These are phyloP conservation scores for Termitomyces bulborhizus DNA, from an alignment of 768 basidiomycete genomes.

Conservation along the genomic window DNA sequence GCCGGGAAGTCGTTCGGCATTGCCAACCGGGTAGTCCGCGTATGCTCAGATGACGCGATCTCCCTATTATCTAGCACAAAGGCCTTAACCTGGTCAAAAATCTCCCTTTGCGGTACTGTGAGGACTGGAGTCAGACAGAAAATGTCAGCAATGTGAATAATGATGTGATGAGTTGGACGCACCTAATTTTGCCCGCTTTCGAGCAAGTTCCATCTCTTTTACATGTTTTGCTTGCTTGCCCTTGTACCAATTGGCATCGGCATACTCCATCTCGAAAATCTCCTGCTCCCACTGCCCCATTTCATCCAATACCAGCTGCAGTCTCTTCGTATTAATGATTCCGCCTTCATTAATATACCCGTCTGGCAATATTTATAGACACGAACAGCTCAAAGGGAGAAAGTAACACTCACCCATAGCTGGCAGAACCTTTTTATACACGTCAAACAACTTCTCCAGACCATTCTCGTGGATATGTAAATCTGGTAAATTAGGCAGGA, in stretches of 20 bases:
- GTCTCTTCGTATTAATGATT: constrained; percentile 66
- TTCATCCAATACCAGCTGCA: constrained; percentile 86
- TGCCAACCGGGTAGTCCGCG: constrained; percentile 39
- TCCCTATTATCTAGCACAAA: constrained; percentile 55
- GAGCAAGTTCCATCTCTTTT: constrained; percentile 57
- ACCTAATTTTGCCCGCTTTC: constrained; percentile 62
- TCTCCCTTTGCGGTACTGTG: constrained; percentile 64
- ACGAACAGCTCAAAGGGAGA: background rate
- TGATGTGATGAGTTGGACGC: constrained; percentile 16
- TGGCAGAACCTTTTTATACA: constrained; percentile 91
- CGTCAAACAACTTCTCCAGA: constrained; percentile 85
- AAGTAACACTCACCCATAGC: constrained; percentile 44
- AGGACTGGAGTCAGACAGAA: constrained; percentile 41
- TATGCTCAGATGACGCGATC: constrained; percentile 24
- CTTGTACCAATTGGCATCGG: constrained; percentile 89
- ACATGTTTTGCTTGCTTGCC: constrained; percentile 80
- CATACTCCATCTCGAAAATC: constrained; percentile 86
- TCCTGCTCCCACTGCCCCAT: constrained; percentile 86
- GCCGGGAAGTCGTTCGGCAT: constrained; percentile 79
- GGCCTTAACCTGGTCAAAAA: constrained; percentile 72
- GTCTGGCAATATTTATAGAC: constrained; percentile 34
- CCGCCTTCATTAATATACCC: constrained; percentile 94
- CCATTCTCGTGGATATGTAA: constrained; percentile 98
- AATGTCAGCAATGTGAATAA: background rate
- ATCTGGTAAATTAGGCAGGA: constrained; percentile 93